These are phyloP conservation scores for Mycena maculata DNA, from an alignment of 768 basidiomycete species.

Conservation along the genomic window DNA sequence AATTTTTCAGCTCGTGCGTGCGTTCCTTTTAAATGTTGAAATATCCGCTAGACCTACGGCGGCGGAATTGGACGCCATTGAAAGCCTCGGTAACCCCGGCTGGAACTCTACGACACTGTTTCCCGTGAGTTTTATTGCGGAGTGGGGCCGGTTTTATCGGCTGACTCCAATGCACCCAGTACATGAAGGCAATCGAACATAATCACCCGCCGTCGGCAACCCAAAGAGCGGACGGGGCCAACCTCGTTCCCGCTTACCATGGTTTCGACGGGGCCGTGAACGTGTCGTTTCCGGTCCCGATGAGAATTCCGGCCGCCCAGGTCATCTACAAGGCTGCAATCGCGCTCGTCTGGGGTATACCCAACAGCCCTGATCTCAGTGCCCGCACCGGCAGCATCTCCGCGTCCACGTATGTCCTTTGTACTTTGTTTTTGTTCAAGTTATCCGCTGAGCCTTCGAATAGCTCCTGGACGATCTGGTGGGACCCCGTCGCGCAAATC, in stretches of 20 bases:
- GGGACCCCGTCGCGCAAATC: slow-evolving; percentile 26
- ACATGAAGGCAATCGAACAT: slow-evolving; percentile 31
- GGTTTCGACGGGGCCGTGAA: slow-evolving; percentile 27
- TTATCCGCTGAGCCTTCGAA: not conserved
- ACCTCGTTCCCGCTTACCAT: slow-evolving; percentile 4
- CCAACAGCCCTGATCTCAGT: slow-evolving; percentile 22
- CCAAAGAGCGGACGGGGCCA: slow-evolving; percentile 25
- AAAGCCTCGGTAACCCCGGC: slow-evolving; percentile 27
- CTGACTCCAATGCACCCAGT: slow-evolving; percentile 5
- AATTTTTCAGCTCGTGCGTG: not conserved
- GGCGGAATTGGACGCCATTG: slow-evolving; percentile 27
- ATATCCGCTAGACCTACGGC: slow-evolving; percentile 1
- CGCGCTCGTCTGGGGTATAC: slow-evolving; percentile 18
- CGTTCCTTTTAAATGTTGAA: not conserved
- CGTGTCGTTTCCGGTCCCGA: slow-evolving; percentile 28
- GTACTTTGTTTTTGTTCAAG: not conserved
- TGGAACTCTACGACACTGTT: slow-evolving; percentile 25
- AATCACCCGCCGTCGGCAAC: slow-evolving; percentile 22
- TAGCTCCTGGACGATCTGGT: slow-evolving; percentile 33
- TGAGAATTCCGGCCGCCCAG: slow-evolving; percentile 29
- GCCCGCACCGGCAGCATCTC: slow-evolving; percentile 17
- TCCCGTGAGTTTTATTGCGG: not conserved
- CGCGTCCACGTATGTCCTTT: slow-evolving; percentile 23
- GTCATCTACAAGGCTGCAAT: slow-evolving; percentile 30
- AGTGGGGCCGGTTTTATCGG: not conserved